Evolutionary conservation across 2,329 filamentous ascomycete species (phyloP), one percentile per base, ranked within the genome.

Genomic region (Hortaea sp.): DNA sequence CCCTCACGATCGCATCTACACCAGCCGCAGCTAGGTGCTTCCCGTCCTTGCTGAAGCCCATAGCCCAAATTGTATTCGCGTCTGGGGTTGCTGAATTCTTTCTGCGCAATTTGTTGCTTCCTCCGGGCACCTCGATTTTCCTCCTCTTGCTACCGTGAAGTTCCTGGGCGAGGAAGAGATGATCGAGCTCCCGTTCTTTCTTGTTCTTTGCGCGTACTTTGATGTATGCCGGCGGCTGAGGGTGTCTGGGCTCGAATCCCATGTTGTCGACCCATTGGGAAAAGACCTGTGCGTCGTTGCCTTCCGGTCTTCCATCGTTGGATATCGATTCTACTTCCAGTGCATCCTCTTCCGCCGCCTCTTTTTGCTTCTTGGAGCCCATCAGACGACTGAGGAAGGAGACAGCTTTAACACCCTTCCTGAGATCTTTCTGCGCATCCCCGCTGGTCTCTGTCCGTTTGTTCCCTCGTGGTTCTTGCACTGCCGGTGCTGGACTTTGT

Each of bases 361-460:
- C 57, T 62, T 85, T 88, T 66, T 84, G 94, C 70, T 88, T 88
- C 49, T 75, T 76, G 51, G 77, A 76, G 32, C 81, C 79, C 58
- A 86, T 85, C 65, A 97, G 81, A 45, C 88, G 85, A 65, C 88
- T 94, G 29, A 98, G 77, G 63, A 98, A 95, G 10, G 88, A 95
- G 12, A 84, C 79, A 29, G 85, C 84, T 70, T 95, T 95, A 66
- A 85, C 94, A 58, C 59, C 57, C 43, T 64, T 65, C 70, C 92
- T 95, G 66, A 85, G 92, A 57, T 60, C 58, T 35, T 47, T 55
- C 9, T 46, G 43, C 43, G 49, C 45, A 46, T 42, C 37, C 27
- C 45, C 44, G 13, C 34, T 39, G 4, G 42, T 30, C 6, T 41
- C 32, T 31, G 20, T 37, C 39, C 28, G 38, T 30, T 42, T 27